Evolutionary conservation across 345 rosid species (phyloP).

Genomic region (Salix dunnii): DNA sequence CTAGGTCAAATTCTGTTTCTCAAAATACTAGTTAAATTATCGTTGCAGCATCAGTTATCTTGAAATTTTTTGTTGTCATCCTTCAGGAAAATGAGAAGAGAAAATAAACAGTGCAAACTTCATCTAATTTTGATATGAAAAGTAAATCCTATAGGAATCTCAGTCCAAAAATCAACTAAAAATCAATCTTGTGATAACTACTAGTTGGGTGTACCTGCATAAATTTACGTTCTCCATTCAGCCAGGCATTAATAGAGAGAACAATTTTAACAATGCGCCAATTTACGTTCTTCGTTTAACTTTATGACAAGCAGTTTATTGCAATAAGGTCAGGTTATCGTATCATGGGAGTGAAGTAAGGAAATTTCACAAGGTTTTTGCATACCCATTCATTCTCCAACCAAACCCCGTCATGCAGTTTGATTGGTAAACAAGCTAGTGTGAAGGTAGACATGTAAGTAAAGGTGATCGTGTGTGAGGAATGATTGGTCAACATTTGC

Average conservation of each 20-base stretch:
- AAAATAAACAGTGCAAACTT: not conserved
- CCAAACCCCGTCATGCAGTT: no score
- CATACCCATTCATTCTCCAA: not conserved
- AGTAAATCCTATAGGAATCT: not conserved
- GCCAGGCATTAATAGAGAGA: not conserved
- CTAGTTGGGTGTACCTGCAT: not conserved
- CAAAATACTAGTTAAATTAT: slow-evolving; percentile 17
- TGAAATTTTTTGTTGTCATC: not conserved
- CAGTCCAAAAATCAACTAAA: not conserved
- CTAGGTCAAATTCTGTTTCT: slow-evolving; percentile 46
- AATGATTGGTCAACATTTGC: not conserved
- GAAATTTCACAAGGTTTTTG: not conserved
- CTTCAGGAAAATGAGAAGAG: not conserved
- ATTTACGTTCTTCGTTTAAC: no score
- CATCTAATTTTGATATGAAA: not conserved
- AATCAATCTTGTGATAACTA: not conserved
- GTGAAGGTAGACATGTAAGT: not conserved
- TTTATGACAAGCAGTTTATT: not conserved
- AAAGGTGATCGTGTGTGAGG: not conserved
- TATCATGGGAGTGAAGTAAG: not conserved
- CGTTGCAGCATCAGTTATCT: not conserved
- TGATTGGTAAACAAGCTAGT: no score
- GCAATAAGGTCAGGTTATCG: not conserved
- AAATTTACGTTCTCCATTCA: not conserved
- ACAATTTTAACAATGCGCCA: not conserved